Base-by-base conservation (phyloP, 2,329 filamentous ascomycete genomes). In the Verticillium dahliae region DNA sequence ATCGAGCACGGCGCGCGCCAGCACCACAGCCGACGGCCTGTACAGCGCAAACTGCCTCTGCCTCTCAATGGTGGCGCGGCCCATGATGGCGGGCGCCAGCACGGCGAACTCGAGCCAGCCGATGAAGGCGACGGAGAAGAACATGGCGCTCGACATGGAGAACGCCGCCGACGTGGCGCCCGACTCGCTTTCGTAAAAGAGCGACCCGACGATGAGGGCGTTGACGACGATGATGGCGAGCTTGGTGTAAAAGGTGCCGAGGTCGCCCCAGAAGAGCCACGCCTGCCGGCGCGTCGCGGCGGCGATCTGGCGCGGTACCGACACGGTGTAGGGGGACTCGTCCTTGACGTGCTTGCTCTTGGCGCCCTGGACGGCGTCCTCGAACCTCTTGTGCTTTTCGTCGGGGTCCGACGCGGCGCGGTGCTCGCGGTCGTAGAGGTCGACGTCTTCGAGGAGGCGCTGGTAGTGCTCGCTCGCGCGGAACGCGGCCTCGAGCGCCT, bases 251-350 rank as follows among this genome's bases (percentile, higher is more conserved):
- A 95, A 80, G 0, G 90, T 89, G 1, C 86, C 87, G 63, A 82
- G 87, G 73, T 96, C 90, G 45, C 90, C 90, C 70, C 85, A 83
- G 34, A 92, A 84, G 35, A 96, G 82, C 88, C 90, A 92, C 62
- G 91, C 87, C 73, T 95, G 90, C 52, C 91, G 84, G 66, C 86
- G 81, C 0, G 88, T 89, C 76, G 88, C 79, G 7, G 86, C 85
- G 34, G 84, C 70, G 1, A 95, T 87, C 73, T 95, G 91, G 5
- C 85, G 82, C 54, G 81, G 76, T 69, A 93, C 90, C 11, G 87
- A 90, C 61, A 94, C 85, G 0, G 90, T 94, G 74, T 92, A 95
- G 18, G 85, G 85, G 4, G 88, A 91, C 65, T 88, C 88, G 68
- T 90, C 85, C 6, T 81, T 79, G 1, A 88, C 86, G 2, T 84